phyloP scores from a whole-genome alignment of 2,329 filamentous ascomycete species.

The Paraphoma sp. region DNA sequence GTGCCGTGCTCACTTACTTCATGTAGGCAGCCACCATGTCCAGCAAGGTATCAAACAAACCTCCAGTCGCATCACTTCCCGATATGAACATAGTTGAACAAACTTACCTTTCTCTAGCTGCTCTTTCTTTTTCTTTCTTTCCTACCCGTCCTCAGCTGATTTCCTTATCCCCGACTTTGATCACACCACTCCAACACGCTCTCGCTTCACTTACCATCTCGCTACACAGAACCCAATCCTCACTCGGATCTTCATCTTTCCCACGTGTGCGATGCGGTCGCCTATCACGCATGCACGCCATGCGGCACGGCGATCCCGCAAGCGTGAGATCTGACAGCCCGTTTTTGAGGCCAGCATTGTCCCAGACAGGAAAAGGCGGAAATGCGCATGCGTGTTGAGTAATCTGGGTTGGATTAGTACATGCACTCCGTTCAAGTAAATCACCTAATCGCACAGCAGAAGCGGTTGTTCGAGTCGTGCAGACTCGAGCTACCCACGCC shows the following conservation, averaged over 20 bases:
- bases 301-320: not conserved
- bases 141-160: not conserved
- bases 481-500: too few species aligned
- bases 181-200: not conserved
- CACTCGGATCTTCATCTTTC: not conserved
- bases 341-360: not conserved
- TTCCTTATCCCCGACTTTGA: not conserved
- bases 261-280: not conserved
- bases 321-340: not conserved
- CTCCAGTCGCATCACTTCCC: too few species aligned
- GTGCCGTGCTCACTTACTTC: not conserved
- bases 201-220: not conserved
- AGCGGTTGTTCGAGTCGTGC: too few species aligned
- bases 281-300: not conserved
- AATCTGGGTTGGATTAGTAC: too few species aligned
- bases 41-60: too few species aligned
- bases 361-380: not conserved
- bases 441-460: too few species aligned
- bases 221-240: not conserved
- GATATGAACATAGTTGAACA: too few species aligned
- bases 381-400: too few species aligned
- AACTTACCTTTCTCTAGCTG: not conserved
- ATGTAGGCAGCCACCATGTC: not conserved
- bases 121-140: not conserved
- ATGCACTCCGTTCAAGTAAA: too few species aligned